phyloP scores from a whole-genome alignment of 2,329 filamentous ascomycete species.

The Sarocladiaceae sp. region DNA sequence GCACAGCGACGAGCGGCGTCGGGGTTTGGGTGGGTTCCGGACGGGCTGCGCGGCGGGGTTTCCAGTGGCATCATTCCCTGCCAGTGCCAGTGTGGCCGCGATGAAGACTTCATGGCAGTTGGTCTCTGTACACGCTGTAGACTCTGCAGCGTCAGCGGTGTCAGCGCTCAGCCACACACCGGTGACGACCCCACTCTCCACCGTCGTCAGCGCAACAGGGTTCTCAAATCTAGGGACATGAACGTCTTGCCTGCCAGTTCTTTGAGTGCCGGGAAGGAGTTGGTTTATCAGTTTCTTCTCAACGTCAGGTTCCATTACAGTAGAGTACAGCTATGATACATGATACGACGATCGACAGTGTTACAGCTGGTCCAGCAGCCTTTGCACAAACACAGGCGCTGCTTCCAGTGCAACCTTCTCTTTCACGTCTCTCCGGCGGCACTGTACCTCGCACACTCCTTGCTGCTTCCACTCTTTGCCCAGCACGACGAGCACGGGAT shows the following conservation, averaged over 20 bases:
- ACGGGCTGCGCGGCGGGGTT: constrained; percentile 1
- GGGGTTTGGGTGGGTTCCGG: neutral
- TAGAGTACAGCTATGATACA: too few species aligned
- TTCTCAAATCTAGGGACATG: too few species aligned
- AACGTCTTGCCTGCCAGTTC: too few species aligned
- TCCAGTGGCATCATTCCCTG: neutral
- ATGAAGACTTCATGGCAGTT: too few species aligned
- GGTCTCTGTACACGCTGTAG: too few species aligned
- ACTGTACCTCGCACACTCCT: constrained; percentile 69
- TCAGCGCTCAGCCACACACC: constrained; percentile 5
- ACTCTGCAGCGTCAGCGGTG: too few species aligned
- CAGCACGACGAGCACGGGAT: constrained; percentile 75
- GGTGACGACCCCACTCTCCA: constrained; percentile 1
- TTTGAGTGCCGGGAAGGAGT: too few species aligned
- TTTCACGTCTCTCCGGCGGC: constrained; percentile 58
- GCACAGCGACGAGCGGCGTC: constrained; percentile 4
- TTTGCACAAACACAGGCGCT: constrained; percentile 32
- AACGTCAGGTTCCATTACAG: too few species aligned
- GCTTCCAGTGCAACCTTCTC: constrained; percentile 48
- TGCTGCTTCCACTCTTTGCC: constrained; percentile 61
- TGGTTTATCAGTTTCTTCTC: too few species aligned
- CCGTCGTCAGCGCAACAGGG: constrained; percentile 4
- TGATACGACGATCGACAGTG: too few species aligned
- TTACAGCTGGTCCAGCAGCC: constrained; percentile 44
- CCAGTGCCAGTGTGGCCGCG: too few species aligned